Base-by-base conservation (phyloP, 352 stramenopile genomes). In the Pythium monospermum region DNA sequence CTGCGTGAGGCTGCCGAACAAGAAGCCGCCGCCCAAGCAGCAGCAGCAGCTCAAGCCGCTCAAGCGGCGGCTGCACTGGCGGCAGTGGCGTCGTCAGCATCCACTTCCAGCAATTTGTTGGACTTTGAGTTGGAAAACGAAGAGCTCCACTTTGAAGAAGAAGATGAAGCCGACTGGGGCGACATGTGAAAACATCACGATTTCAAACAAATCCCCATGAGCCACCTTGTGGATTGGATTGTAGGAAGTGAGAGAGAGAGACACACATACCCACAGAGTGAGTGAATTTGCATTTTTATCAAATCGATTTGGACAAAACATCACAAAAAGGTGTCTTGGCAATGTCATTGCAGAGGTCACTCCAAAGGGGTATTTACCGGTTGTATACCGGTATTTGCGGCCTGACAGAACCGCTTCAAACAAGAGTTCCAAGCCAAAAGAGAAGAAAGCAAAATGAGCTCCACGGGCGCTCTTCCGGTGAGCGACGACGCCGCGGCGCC, bases 121-220 rank as follows among this genome's bases (percentile, higher is more conserved):
- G 81, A 91, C 60, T 91, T 89, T 59, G 77, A 88, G 49, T 36
- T 87, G 39, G 71, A 80, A 25, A 86, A 80, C 53, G 73, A 79
- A n/a, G 76, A 87, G 41, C 69, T 88, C 35, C 64, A 85, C 35
- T 88, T 88, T 53, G 76, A 88, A 38, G 80, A 91, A 43, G 78
- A 91, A 30, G 80, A 91, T 47, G 80, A 91, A 39, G 76, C 74
- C 30, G 81, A 91, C 54, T 91, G 81, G 81, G 81, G 81, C 21
- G 81, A 91, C 51, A 91, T 91, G 81, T 91, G 35, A 41, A n/a
- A 41, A 41, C 8, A 36, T 36, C 31, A 36, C 15, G 31, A 15
- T 36, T 36, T 36, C 8, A 36, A 36, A 36, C 31, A 36, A 8
- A 15, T 36, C 15, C 31, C 31, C 8, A 8, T 15, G 15, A 36